Conservation (phyloP, 176 grass and related monocot species). For the Rhynchospora tenuis region DNA sequence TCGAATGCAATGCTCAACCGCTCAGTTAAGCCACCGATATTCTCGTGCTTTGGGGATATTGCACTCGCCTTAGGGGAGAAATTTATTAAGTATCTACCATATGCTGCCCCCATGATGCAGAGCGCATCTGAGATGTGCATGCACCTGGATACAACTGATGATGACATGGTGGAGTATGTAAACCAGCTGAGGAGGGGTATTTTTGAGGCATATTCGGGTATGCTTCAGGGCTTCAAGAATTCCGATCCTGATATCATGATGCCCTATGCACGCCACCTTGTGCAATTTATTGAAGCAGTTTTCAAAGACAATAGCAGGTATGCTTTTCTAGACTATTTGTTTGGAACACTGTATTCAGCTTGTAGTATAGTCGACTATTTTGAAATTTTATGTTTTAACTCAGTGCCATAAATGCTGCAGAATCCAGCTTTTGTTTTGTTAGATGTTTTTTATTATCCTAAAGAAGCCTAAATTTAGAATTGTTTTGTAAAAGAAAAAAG, state of each 20-base stretch:
- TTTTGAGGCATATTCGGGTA: constrained; percentile 87
- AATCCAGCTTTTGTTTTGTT: background rate
- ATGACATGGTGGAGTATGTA: constrained; percentile 77
- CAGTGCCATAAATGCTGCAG: background rate
- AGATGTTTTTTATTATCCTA: background rate
- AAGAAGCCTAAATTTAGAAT: background rate
- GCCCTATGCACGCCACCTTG: constrained; percentile 53
- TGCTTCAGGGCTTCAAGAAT: constrained; percentile 81
- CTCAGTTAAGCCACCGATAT: constrained; percentile 76
- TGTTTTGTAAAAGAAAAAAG: background rate
- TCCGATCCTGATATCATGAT: constrained; percentile 68
- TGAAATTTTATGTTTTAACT: background rate
- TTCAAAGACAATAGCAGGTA: constrained; percentile 63
- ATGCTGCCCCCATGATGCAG: constrained; percentile 78
- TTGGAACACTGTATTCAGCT: background rate
- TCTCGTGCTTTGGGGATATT: constrained; percentile 81
- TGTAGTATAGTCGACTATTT: constrained; percentile 3
- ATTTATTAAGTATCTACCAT: constrained; percentile 88
- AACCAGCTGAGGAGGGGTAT: constrained; percentile 79
- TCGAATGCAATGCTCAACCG: constrained; percentile 73
- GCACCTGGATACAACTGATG: constrained; percentile 58
- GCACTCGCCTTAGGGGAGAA: constrained; percentile 85
- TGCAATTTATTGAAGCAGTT: constrained; percentile 76
- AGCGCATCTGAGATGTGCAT: constrained; percentile 59
- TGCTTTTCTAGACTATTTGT: background rate